A percentile compares a stretch with the other conserved stretches of the same genome.
These are phyloP conservation scores for Voacanga thouarsii DNA, from an alignment of 257 asterid genomes.

Conservation along the genomic window DNA sequence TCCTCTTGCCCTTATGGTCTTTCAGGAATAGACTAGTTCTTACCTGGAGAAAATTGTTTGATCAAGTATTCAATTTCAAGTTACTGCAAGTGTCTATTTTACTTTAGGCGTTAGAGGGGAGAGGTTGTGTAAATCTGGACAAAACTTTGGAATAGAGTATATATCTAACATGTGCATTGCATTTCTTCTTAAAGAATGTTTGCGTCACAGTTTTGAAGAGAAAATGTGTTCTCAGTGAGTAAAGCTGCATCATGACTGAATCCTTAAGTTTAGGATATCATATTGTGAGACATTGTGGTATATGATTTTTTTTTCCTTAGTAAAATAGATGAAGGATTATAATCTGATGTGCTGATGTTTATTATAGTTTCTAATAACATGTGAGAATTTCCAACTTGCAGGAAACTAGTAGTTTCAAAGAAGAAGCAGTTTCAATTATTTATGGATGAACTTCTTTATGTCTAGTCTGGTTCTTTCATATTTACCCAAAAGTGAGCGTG, in stretches of 20 bases:
- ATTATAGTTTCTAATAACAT: neutral
- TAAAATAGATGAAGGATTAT: neutral
- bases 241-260: neutral
- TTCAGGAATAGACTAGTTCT: too few species aligned
- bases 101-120: too few species aligned
- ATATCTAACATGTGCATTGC: neutral
- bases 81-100: too few species aligned
- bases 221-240: too few species aligned
- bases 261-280: neutral
- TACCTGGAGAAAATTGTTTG: too few species aligned
- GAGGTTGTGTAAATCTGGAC: too few species aligned
- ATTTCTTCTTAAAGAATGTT: neutral
- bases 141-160: too few species aligned
- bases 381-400: slow-evolving; percentile 27
- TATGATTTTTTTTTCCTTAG: neutral
- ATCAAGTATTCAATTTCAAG: too few species aligned
- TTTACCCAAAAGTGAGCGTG: slow-evolving; percentile 88
- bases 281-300: neutral
- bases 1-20: too few species aligned
- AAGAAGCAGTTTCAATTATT: slow-evolving; percentile 37
- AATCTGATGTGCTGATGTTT: neutral
- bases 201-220: neutral
- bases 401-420: slow-evolving; percentile 67
- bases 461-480: slow-evolving; percentile 69
- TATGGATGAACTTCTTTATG: slow-evolving; percentile 65